These are phyloP conservation scores for Fallopia convolvulus DNA, from an alignment of 148 eudicot genomes.

Conservation along the genomic window DNA sequence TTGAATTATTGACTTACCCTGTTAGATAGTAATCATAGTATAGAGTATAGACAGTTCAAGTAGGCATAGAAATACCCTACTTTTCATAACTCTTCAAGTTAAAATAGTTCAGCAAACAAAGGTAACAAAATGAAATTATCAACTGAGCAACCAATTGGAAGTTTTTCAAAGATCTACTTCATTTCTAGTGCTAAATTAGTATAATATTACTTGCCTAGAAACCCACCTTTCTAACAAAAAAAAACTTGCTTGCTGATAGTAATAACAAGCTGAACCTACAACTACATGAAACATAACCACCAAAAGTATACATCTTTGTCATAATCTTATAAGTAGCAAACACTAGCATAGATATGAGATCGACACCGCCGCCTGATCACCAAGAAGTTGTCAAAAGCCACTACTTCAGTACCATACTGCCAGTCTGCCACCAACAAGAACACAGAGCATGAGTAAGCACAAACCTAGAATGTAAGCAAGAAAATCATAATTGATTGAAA, in stretches of 20 bases:
- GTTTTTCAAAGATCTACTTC: background rate
- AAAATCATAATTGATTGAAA: background rate
- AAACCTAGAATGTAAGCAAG: background rate
- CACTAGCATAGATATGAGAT: background rate
- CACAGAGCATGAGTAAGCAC: background rate
- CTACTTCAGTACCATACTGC: background rate
- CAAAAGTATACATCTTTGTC: background rate
- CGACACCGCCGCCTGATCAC: background rate
- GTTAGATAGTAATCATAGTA: too few relatives aligned
- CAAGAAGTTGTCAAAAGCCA: background rate
- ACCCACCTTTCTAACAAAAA: background rate
- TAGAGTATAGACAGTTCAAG: too few relatives aligned
- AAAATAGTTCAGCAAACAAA: too few relatives aligned
- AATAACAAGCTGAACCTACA: constrained; percentile 3
- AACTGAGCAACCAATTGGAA: background rate
- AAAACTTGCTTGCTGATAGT: background rate
- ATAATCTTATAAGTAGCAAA: constrained; percentile 1
- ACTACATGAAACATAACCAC: background rate
- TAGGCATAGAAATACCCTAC: too few relatives aligned
- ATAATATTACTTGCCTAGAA: background rate
- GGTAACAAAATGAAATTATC: too few relatives aligned
- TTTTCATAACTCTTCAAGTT: too few relatives aligned
- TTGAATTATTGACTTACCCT: too few relatives aligned
- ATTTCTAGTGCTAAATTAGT: background rate
- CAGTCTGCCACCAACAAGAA: background rate